Conservation (phyloP, 2,329 filamentous ascomycete species). For the Aspergillus sp. region DNA sequence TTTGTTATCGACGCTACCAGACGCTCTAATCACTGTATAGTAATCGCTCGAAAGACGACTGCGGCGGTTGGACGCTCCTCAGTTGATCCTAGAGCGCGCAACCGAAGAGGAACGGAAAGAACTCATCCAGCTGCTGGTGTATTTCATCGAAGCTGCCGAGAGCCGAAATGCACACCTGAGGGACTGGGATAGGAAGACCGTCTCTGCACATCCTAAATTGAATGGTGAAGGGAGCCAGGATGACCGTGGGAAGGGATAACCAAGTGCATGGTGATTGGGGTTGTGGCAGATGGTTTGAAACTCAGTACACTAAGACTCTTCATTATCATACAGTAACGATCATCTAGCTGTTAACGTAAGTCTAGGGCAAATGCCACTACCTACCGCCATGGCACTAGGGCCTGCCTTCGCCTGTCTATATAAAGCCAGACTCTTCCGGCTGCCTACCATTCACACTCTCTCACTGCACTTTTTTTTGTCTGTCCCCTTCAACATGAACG, state of each 20-base stretch:
- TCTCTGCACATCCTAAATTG: not conserved
- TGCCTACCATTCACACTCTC: not conserved
- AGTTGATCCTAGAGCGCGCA: not conserved
- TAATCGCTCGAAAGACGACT: not conserved
- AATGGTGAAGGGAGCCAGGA: not conserved
- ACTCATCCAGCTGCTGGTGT: conserved; percentile 2
- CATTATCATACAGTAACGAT: not conserved
- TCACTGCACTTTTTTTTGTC: not conserved
- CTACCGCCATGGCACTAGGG: not conserved
- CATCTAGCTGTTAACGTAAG: not conserved
- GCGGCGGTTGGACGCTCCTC: not conserved
- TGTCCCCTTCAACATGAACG: not conserved
- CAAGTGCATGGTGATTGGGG: not conserved
- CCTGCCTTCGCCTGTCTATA: not conserved
- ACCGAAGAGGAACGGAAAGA: conserved; percentile 1
- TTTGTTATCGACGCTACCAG: not conserved
- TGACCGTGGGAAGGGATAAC: not conserved
- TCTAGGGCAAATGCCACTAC: not conserved
- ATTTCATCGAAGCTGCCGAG: not conserved
- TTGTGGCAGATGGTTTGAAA: not conserved
- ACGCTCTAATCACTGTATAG: not conserved
- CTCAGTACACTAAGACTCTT: not conserved
- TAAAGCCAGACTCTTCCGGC: not conserved
- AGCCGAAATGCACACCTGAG: not conserved
- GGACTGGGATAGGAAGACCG: not conserved